A percentile compares a stretch with the other conserved stretches of the same genome.
phyloP scores from a whole-genome alignment of 495 filamentous ascomycete species.

The Aspergillus panamensis region DNA sequence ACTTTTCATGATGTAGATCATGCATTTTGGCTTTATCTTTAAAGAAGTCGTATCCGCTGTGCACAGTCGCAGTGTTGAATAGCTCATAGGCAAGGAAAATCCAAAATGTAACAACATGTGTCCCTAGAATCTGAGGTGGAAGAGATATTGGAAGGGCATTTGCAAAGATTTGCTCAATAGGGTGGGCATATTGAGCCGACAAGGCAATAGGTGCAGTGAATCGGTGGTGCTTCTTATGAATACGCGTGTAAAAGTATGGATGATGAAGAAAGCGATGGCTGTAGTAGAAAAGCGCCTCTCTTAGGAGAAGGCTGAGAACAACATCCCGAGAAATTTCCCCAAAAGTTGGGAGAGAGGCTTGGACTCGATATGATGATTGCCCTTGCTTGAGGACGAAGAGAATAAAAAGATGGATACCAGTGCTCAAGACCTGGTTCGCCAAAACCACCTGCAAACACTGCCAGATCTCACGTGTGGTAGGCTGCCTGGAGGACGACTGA shows the following conservation, averaged over 20 bases:
- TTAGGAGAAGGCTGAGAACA: constrained; percentile 40
- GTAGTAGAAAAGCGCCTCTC: constrained; percentile 57
- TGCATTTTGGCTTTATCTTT: constrained; percentile 44
- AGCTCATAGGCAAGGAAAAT: constrained; percentile 43
- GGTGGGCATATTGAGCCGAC: constrained; percentile 56
- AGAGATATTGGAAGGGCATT: constrained; percentile 52
- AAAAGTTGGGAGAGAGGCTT: constrained; percentile 30
- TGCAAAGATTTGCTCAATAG: constrained; percentile 54
- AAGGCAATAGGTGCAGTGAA: constrained; percentile 59
- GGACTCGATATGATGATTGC: constrained; percentile 34
- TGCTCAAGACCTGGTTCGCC: constrained; percentile 45
- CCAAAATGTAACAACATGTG: constrained; percentile 53
- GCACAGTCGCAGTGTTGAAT: constrained; percentile 49
- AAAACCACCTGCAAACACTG: constrained; percentile 45
- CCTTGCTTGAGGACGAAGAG: constrained; percentile 22
- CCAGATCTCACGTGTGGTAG: constrained; percentile 40
- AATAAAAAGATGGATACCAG: constrained; percentile 33
- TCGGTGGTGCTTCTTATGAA: constrained; percentile 57
- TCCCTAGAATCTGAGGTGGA: constrained; percentile 44
- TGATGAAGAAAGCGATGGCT: constrained; percentile 53
- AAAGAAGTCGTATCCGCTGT: constrained; percentile 56
- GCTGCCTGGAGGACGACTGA: constrained; percentile 50
- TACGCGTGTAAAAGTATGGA: constrained; percentile 42
- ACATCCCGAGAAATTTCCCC: constrained; percentile 41
- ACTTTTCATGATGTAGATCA: constrained; percentile 50